Evolutionary conservation across 257 asterid species (phyloP).

Genomic region (Linderniella brevidens): DNA sequence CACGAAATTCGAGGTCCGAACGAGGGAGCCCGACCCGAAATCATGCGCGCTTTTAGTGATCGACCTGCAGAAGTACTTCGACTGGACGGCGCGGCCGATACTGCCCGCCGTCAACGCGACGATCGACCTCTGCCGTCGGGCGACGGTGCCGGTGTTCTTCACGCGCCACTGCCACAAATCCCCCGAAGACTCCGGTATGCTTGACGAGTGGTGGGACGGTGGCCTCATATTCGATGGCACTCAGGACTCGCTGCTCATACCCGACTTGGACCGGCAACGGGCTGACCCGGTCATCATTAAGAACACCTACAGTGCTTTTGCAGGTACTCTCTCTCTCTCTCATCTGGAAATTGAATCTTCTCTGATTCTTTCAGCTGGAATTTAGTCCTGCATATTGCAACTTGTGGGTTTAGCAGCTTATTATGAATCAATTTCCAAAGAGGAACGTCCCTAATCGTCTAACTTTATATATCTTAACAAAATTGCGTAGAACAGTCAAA

Average conservation of each 20-base stretch:
- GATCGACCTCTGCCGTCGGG: conserved; percentile 38
- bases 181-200: conserved; percentile 36
- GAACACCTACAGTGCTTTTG: conserved; percentile 58
- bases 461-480: too few species aligned
- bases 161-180: conserved; percentile 71
- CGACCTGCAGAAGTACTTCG: conserved; percentile 50
- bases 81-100: conserved; percentile 37
- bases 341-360: too few species aligned
- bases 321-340: conserved; percentile 14
- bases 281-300: conserved; percentile 37
- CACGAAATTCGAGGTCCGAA: conserved; percentile 38
- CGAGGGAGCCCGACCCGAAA: conserved; percentile 33
- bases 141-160: conserved; percentile 44
- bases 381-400: background rate
- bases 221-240: conserved; percentile 53
- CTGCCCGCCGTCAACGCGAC: conserved; percentile 32
- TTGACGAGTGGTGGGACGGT: conserved; percentile 69
- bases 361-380: background rate
- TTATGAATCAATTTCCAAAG: too few species aligned
- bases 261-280: conserved; percentile 20
- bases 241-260: conserved; percentile 31
- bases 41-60: conserved; percentile 37
- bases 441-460: too few species aligned
- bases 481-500: too few species aligned
- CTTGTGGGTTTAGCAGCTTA: too few species aligned